Percentiles rank a stretch among this genome's conserved stretches.
phyloP scores from a whole-genome alignment of 352 stramenopile species.

The Globisporangium polare region DNA sequence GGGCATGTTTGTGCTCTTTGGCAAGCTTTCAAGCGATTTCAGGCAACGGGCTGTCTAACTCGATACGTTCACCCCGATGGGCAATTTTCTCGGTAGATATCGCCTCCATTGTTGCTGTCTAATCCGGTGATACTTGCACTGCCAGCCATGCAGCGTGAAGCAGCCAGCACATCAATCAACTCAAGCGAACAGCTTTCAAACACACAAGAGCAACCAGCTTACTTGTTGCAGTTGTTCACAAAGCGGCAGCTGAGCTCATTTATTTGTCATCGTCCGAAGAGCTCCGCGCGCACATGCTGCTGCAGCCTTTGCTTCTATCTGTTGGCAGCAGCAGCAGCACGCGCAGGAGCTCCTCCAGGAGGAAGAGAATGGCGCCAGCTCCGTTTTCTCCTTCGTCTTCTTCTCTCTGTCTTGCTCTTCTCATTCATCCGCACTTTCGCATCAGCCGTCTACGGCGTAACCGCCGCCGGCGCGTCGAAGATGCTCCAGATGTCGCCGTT shows the following conservation, averaged over 20 bases:
- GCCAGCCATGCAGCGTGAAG: too few species aligned
- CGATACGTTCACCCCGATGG: too few species aligned
- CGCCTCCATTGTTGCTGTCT: too few species aligned
- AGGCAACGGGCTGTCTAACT: too few species aligned
- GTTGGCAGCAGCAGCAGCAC: not conserved
- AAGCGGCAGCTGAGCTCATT: not conserved
- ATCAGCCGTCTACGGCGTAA: conserved; percentile 3
- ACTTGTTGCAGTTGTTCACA: not conserved
- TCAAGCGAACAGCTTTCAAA: not conserved
- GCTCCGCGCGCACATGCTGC: not conserved
- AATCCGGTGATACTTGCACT: too few species aligned
- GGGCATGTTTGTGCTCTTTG: conserved; percentile 8
- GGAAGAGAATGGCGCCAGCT: conserved; percentile 24
- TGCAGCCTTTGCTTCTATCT: too few species aligned
- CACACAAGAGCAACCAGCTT: not conserved
- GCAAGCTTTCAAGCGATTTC: not conserved
- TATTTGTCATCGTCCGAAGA: conserved; percentile 38
- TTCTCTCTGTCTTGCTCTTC: conserved; percentile 7
- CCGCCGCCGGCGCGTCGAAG: conserved; percentile 36
- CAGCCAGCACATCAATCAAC: too few species aligned
- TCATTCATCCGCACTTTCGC: conserved; percentile 1
- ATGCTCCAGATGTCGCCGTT: conserved; percentile 84
- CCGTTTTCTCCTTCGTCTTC: conserved; percentile 13
- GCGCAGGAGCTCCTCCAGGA: conserved; percentile 29
- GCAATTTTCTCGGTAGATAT: too few species aligned